A percentile compares a stretch with the other conserved stretches of the same genome.
Conservation (phyloP, 73 alveolate genomes). For the Symbiodinium natans region DNA sequence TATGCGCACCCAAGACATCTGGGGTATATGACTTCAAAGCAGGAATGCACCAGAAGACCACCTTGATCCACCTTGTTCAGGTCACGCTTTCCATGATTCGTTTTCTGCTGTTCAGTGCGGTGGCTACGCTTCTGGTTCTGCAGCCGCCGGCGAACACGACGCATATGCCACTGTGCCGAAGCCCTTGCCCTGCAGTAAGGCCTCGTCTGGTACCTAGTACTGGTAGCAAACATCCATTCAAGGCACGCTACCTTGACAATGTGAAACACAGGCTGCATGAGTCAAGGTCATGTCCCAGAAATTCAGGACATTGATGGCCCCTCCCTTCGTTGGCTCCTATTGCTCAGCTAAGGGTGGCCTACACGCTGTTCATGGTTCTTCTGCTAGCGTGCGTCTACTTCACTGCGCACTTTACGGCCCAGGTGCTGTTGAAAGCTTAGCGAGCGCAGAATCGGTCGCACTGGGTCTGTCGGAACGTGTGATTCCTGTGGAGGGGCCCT, state of each 20-base stretch:
- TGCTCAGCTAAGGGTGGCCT: constrained; percentile 8
- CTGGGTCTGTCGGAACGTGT: background rate
- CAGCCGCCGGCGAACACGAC: constrained; percentile 1
- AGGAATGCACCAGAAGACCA: background rate
- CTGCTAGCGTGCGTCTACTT: constrained; percentile 1
- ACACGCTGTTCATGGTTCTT: background rate
- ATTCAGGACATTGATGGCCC: background rate
- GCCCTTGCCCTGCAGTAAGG: background rate
- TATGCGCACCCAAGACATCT: background rate
- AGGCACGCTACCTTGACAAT: too few relatives aligned
- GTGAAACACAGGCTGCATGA: too few relatives aligned
- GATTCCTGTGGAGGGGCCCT: too few relatives aligned
- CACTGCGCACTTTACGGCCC: constrained; percentile 7
- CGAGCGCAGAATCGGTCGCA: background rate
- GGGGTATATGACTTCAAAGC: background rate
- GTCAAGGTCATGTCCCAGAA: background rate
- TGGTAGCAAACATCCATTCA: too few relatives aligned
- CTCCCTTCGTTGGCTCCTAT: background rate
- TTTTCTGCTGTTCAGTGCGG: constrained; percentile 1
- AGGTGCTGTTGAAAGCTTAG: background rate
- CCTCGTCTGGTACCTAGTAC: background rate
- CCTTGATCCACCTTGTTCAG: background rate
- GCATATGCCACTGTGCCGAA: background rate
- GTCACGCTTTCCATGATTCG: constrained; percentile 7
- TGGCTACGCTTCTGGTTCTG: background rate